Percentiles rank a stretch among this genome's conserved stretches.
Evolutionary conservation across 2,329 filamentous ascomycete species (phyloP).

Genomic region (Aspergillus proliferans): DNA sequence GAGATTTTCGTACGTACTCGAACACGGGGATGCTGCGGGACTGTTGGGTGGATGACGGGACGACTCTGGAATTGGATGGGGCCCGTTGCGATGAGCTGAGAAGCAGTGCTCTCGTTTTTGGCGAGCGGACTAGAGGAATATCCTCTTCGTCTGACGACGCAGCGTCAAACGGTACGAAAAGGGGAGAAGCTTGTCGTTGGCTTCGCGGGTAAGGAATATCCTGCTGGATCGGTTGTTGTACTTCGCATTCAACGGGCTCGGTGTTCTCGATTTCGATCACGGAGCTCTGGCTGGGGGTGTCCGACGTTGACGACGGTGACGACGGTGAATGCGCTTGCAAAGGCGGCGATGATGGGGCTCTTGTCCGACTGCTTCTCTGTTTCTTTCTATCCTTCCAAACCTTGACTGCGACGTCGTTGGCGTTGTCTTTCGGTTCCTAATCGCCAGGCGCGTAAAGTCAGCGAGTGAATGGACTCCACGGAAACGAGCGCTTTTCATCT

Average conservation of each 20-base stretch:
- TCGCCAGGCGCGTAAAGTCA: conserved; percentile 2
- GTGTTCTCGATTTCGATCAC: not conserved
- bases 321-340: not conserved
- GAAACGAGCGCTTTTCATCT: not conserved
- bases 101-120: not conserved
- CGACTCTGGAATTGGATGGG: not conserved
- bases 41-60: not conserved
- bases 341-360: conserved; percentile 3
- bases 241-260: conserved; percentile 1
- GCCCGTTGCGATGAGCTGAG: not conserved
- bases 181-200: conserved; percentile 7
- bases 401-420: conserved; percentile 23
- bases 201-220: not conserved
- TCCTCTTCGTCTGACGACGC: not conserved
- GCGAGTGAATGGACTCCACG: not conserved
- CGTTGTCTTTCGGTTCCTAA: conserved; percentile 32
- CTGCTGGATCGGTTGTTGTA: not conserved
- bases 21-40: conserved; percentile 5
- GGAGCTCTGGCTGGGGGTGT: not conserved
- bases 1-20: conserved; percentile 6
- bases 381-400: conserved; percentile 24
- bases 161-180: conserved; percentile 12
- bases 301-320: not conserved
- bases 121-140: not conserved
- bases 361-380: conserved; percentile 4